A percentile compares a stretch with the other conserved stretches of the same genome.
Conservation (phyloP, 176 grass and related monocot genomes). For the Aechmea fasciata region DNA sequence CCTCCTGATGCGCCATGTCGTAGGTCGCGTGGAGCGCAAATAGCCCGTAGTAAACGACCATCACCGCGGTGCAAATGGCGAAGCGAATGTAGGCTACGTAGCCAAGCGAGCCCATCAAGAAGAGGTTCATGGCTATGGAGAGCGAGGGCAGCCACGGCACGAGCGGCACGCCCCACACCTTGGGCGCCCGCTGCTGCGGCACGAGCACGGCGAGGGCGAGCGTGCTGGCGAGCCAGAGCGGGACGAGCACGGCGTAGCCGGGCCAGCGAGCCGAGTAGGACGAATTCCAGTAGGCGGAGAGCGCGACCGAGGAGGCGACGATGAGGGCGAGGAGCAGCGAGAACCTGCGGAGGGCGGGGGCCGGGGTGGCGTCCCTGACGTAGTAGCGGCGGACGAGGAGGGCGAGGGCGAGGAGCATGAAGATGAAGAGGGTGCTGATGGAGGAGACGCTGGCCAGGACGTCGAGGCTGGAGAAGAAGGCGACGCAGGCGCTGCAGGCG, state of each 20-base stretch:
- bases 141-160: constrained; percentile 19
- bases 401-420: constrained; percentile 14
- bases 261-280: not conserved
- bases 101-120: constrained; percentile 15
- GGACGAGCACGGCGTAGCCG: not conserved
- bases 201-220: constrained; percentile 2
- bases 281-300: not conserved
- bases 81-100: constrained; percentile 6
- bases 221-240: constrained; percentile 1
- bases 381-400: constrained; percentile 22
- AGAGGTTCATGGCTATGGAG: constrained; percentile 17
- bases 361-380: not conserved
- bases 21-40: constrained; percentile 15
- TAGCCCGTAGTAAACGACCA: constrained; percentile 14
- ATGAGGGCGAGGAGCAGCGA: not conserved
- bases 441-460: constrained; percentile 11
- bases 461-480: constrained; percentile 12
- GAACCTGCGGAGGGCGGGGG: not conserved
- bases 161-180: constrained; percentile 19
- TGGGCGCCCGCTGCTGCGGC: constrained; percentile 9
- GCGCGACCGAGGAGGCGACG: constrained; percentile 1
- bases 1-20: not conserved
- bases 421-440: constrained; percentile 21
- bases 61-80: constrained; percentile 5
- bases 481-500: constrained; percentile 6